Base-by-base conservation (phyloP, 768 basidiomycete species). In the Tricholomella constricta region DNA sequence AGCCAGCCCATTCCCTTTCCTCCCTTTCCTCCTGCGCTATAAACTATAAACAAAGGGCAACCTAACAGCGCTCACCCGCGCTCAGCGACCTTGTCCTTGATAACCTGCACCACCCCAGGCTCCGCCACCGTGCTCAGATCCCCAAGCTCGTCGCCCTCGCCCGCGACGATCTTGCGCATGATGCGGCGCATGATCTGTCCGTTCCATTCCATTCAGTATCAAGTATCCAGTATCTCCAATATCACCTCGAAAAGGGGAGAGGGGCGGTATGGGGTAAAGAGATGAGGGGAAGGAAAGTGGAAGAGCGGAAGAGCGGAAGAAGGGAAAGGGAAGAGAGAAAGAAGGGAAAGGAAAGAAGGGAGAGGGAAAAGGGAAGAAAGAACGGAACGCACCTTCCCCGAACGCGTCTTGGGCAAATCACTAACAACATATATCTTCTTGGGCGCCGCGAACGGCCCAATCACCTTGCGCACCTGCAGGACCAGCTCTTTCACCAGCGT, bases 361-460 rank as follows among this genome's bases (percentile, higher is more conserved):
- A n/a, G 9, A 14, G 20, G 1, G 9, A 43, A 25, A 19, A 48
- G 36, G 32, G 8, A 41, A 31, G 22, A 19, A 38, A 6, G 41
- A 12, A 15, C 26, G 36, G 29, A 25, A 67, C 78, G 48, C 38
- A 88, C 89, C 87, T 98, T 98, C 37, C 95, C 95, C 14, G 88
- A 91, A 42, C 96, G 80, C 29, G 96, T 98, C 84, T 97, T 97
- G 32, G 95, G 95, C 49, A 97, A 75, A 71, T 96, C 94, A 37
- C 70, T 59, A 58, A 93, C 88, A 61, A 95, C 77, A 69, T 79
- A 86, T 60, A 96, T 84, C 75, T 88, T 91, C 83, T 98, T 98
- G 23, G 96, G 96, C 14, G 94, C 88, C 1, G 96, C 96, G 71
- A 99, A 98, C 2, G 97, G 95, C 4, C 96, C 97, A 55, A 99